These are phyloP conservation scores for Raphidocelis subcapitata DNA, from an alignment of 139 green algal genomes.

Conservation along the genomic window DNA sequence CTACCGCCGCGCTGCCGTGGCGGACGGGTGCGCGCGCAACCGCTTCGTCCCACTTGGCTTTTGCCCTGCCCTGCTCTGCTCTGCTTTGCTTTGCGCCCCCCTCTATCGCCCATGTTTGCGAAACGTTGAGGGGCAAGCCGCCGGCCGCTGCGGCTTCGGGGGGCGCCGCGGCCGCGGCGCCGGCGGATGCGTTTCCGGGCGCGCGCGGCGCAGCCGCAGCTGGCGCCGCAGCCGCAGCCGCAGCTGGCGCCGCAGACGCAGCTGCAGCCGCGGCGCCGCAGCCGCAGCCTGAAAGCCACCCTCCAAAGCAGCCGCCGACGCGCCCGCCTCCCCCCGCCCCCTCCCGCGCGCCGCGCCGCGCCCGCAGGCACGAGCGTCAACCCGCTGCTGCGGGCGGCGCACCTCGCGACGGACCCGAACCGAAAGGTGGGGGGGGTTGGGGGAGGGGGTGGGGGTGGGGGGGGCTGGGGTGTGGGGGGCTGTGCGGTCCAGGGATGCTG, in stretches of 20 bases:
- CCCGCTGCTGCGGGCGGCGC: constrained; percentile 90
- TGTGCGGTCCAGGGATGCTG: too few relatives aligned
- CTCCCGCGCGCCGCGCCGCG: not conserved
- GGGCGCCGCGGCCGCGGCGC: too few relatives aligned
- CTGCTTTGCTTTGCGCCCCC: not conserved
- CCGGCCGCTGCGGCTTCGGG: too few relatives aligned
- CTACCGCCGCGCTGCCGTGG: constrained; percentile 91
- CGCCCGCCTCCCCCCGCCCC: not conserved
- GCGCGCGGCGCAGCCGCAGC: too few relatives aligned
- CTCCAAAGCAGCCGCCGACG: not conserved
- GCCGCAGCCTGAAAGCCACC: too few relatives aligned
- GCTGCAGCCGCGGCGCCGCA: too few relatives aligned
- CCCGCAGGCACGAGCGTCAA: constrained; percentile 84
- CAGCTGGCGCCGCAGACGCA: too few relatives aligned
- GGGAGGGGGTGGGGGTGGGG: not conserved
- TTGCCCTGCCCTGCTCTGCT: not conserved
- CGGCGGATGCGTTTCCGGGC: too few relatives aligned
- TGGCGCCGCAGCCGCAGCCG: too few relatives aligned
- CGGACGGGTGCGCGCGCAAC: constrained; percentile 66
- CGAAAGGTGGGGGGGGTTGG: not conserved
- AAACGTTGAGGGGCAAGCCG: too few relatives aligned
- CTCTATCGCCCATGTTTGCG: too few relatives aligned
- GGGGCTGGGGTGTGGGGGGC: not conserved
- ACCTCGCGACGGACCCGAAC: constrained; percentile 62
- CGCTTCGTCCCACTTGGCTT: too few relatives aligned